phyloP scores from a whole-genome alignment of 768 basidiomycete species.

The Rhodotorula babjevae region DNA sequence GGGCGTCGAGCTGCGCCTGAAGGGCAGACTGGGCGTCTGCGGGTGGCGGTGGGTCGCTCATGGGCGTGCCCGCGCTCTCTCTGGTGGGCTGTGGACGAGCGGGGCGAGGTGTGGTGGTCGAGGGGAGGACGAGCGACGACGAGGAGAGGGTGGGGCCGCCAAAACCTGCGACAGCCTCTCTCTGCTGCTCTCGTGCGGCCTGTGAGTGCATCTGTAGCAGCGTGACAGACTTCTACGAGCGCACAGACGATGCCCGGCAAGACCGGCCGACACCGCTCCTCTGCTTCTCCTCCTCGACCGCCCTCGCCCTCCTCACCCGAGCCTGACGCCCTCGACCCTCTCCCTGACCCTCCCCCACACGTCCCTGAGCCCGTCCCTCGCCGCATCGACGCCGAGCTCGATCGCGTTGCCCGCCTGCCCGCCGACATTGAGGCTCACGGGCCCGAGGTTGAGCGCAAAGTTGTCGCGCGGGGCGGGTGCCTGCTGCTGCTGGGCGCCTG shows the following conservation, averaged over 20 bases:
- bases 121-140: not conserved
- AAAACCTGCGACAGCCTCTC: too few species aligned
- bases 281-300: not conserved
- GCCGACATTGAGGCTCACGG: conserved; percentile 41
- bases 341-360: conserved; percentile 84
- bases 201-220: too few species aligned
- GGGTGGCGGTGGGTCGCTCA: not conserved
- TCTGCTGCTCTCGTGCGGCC: too few species aligned
- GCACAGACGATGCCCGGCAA: too few species aligned
- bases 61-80: not conserved
- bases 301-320: not conserved
- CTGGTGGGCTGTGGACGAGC: not conserved
- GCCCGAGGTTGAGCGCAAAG: conserved; percentile 31
- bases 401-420: conserved; percentile 37
- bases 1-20: conserved; percentile 13
- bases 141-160: too few species aligned
- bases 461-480: not conserved
- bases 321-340: conserved; percentile 53
- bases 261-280: too few species aligned
- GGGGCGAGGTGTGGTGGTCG: not conserved
- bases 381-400: conserved; percentile 62
- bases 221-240: too few species aligned
- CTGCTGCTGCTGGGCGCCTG: too few species aligned
- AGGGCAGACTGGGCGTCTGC: not conserved
- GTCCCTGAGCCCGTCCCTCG: conserved; percentile 80